A percentile compares a stretch with the other conserved stretches of the same genome.
Conservation (phyloP, 257 asterid species). For the Plectranthus barbatus region DNA sequence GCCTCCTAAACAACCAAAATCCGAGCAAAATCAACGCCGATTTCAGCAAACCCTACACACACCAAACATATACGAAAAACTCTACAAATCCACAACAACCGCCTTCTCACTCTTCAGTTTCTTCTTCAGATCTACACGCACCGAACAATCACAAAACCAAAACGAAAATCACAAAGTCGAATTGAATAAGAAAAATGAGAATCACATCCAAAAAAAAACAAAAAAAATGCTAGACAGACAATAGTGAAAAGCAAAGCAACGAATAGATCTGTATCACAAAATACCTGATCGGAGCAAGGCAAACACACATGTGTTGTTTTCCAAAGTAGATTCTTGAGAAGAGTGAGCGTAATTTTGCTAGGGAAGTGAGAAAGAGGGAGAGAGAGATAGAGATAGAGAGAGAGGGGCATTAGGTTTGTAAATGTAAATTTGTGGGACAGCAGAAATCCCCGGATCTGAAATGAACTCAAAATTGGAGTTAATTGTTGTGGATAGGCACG, state of each 20-base stretch:
- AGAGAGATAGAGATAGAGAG: neutral
- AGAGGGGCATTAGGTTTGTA: neutral
- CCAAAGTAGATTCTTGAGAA: neutral
- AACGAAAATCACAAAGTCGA: neutral
- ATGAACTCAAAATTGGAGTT: constrained; percentile 10
- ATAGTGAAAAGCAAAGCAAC: neutral
- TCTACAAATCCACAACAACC: constrained; percentile 20
- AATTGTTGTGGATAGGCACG: constrained; percentile 18
- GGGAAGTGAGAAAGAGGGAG: neutral
- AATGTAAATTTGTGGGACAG: neutral
- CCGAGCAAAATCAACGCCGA: constrained; percentile 26
- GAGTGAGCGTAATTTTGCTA: neutral
- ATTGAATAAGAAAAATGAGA: neutral
- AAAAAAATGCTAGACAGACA: neutral
- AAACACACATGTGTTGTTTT: neutral
- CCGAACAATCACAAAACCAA: neutral
- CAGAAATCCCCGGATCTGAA: constrained; percentile 25
- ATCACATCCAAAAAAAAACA: neutral
- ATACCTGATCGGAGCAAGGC: constrained; percentile 13
- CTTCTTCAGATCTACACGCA: constrained; percentile 65
- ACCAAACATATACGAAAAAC: constrained; percentile 15
- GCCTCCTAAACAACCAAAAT: constrained; percentile 50
- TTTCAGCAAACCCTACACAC: constrained; percentile 15
- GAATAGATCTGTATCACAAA: constrained; percentile 6
- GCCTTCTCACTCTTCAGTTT: constrained; percentile 25